Evolutionary conservation across 768 basidiomycete species (phyloP).

Genomic region (Lentinus tigrinus): DNA sequence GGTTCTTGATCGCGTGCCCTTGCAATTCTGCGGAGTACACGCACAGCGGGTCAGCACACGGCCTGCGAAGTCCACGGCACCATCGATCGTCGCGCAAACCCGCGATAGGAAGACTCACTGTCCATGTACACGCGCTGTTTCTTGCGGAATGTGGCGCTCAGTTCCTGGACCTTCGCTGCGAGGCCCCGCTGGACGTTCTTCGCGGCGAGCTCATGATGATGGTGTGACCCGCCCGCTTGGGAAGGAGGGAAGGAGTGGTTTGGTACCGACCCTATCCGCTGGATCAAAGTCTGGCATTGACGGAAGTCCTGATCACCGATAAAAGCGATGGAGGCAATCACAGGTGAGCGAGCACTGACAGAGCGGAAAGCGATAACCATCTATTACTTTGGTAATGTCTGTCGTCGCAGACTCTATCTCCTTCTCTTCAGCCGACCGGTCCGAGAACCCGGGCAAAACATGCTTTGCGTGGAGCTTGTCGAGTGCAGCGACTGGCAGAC

Average conservation of each 20-base stretch:
- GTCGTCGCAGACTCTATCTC: conserved; percentile 87
- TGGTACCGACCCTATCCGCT: conserved; percentile 61
- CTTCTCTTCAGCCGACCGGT: conserved; percentile 89
- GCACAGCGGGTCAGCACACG: conserved; percentile 9
- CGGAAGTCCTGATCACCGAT: conserved; percentile 35
- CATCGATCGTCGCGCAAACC: conserved; percentile 10
- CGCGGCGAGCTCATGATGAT: conserved; percentile 63
- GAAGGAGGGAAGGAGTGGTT: conserved; percentile 66
- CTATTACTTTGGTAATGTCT: conserved; percentile 80
- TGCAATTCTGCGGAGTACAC: conserved; percentile 65
- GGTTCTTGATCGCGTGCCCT: conserved; percentile 97
- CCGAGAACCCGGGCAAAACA: conserved; percentile 93
- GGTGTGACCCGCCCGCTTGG: conserved; percentile 40
- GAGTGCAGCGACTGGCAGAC: conserved; percentile 67
- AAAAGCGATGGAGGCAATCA: not conserved
- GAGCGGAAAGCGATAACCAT: conserved; percentile 7
- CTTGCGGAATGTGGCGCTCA: conserved; percentile 90
- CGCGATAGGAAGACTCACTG: conserved; percentile 56
- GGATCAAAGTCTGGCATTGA: conserved; percentile 56
- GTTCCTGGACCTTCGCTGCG: conserved; percentile 93
- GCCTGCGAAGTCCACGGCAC: not conserved
- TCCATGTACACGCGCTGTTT: conserved; percentile 99
- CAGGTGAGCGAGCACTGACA: not conserved
- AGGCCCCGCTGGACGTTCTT: conserved; percentile 95
- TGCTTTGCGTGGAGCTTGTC: conserved; percentile 97